A percentile compares a stretch with the other conserved stretches of the same genome.
Evolutionary conservation across 2,329 filamentous ascomycete genomes (phyloP).

Genomic region (Phaeosphaeria sp.): DNA sequence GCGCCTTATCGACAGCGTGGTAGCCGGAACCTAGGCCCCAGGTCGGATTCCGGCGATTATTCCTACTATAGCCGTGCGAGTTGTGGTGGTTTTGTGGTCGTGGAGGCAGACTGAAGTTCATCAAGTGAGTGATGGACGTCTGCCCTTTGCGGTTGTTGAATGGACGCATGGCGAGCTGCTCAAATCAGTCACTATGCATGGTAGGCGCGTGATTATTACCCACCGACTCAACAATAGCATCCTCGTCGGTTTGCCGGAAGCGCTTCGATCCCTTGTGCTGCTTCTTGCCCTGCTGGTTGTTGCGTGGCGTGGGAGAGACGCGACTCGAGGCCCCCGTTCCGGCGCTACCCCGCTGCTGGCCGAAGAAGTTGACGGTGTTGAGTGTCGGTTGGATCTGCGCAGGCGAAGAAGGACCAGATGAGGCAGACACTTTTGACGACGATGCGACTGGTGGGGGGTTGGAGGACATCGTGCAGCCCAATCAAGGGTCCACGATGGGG

Average conservation of each 20-base stretch:
- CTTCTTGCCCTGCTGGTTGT: conserved; percentile 76
- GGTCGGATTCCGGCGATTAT: conserved; percentile 71
- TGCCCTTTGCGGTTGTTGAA: conserved; percentile 82
- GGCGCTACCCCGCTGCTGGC: conserved; percentile 52
- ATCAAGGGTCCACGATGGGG: conserved; percentile 28
- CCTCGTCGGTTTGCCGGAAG: conserved; percentile 78
- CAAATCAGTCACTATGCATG: conserved; percentile 19
- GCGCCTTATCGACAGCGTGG: conserved; percentile 88
- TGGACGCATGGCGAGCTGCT: conserved; percentile 67
- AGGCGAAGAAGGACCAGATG: conserved; percentile 50
- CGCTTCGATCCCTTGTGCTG: conserved; percentile 85
- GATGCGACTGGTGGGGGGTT: conserved; percentile 51
- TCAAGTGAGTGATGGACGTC: conserved; percentile 94
- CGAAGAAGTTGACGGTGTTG: conserved; percentile 52
- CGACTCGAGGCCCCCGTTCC: conserved; percentile 48
- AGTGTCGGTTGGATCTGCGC: conserved; percentile 53
- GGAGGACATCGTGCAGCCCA: conserved; percentile 51
- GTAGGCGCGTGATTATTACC: conserved; percentile 40
- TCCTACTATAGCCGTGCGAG: conserved; percentile 61
- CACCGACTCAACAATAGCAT: conserved; percentile 83
- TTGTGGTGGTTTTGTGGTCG: conserved; percentile 68
- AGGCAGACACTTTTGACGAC: conserved; percentile 50
- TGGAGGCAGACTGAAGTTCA: conserved; percentile 86
- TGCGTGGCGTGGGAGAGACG: conserved; percentile 65
- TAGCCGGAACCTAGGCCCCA: conserved; percentile 90